These are phyloP conservation scores for Apostasia shenzhenica DNA, from an alignment of 106 monocot genomes.

Conservation along the genomic window DNA sequence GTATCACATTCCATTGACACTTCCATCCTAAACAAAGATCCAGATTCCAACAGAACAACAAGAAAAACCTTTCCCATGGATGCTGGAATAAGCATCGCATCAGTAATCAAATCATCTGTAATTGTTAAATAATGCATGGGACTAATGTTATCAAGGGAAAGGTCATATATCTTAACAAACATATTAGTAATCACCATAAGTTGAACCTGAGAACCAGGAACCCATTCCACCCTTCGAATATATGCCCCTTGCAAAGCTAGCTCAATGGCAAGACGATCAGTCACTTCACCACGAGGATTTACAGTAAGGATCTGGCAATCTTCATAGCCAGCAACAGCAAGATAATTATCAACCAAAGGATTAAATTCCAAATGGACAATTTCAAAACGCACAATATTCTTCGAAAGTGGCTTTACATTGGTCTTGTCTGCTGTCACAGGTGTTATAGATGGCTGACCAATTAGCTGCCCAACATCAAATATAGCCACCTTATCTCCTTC, in stretches of 20 bases:
- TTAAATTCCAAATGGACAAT: constrained; percentile 84
- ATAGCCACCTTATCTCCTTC: constrained; percentile 96
- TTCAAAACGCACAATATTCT: constrained; percentile 92
- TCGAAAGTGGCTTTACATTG: constrained; percentile 83
- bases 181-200: constrained; percentile 88
- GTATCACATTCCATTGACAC: constrained; percentile 71
- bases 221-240: constrained; percentile 86
- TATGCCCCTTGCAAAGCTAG: constrained; percentile 88
- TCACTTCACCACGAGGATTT: constrained; percentile 94
- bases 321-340: constrained; percentile 86
- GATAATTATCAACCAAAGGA: constrained; percentile 80
- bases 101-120: constrained; percentile 65
- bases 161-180: constrained; percentile 98
- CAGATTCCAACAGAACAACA: constrained; percentile 77
- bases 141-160: constrained; percentile 95
- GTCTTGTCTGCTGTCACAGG: constrained; percentile 82
- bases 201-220: constrained; percentile 96
- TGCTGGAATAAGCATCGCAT: constrained; percentile 79
- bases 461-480: constrained; percentile 89
- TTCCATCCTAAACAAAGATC: constrained; percentile 61
- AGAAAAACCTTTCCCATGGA: constrained; percentile 79
- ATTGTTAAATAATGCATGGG: constrained; percentile 90
- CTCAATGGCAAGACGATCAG: constrained; percentile 96
- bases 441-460: constrained; percentile 67
- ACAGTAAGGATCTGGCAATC: constrained; percentile 95